A percentile compares a stretch with the other conserved stretches of the same genome.
These are phyloP conservation scores for Penicillium turbatum DNA, from an alignment of 495 filamentous ascomycete genomes.

Conservation along the genomic window DNA sequence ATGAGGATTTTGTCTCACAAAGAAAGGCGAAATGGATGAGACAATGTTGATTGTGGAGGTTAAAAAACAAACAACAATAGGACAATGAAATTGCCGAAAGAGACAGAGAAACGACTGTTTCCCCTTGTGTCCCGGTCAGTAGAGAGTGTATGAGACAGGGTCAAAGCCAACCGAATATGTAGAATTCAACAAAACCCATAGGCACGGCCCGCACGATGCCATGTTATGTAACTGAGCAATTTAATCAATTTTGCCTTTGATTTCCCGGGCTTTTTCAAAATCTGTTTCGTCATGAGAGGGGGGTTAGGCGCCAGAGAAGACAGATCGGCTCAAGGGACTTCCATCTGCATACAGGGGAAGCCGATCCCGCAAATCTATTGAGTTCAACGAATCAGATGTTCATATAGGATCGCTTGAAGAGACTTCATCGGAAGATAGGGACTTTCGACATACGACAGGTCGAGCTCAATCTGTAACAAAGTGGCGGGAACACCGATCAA, in stretches of 20 bases:
- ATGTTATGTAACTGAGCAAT: not conserved
- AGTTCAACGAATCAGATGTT: not conserved
- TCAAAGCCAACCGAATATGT: slow-evolving; percentile 12
- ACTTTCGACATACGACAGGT: slow-evolving; percentile 21
- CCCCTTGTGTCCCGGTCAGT: slow-evolving; percentile 13
- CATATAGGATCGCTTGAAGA: not conserved
- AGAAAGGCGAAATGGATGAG: slow-evolving; percentile 19
- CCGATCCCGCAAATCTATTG: slow-evolving; percentile 1
- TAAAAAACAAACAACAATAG: slow-evolving; percentile 14
- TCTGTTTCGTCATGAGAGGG: not conserved
- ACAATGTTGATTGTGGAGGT: slow-evolving; percentile 2
- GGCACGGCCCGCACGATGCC: slow-evolving; percentile 2
- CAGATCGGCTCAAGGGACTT: not conserved
- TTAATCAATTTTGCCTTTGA: not conserved
- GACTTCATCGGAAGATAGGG: not conserved
- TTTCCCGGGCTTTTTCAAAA: not conserved
- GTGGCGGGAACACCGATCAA: slow-evolving; percentile 6
- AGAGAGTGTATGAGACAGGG: slow-evolving; percentile 19
- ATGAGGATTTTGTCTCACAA: slow-evolving; percentile 19
- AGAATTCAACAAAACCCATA: slow-evolving; percentile 12
- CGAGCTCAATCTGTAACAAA: not conserved
- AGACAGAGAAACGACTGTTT: slow-evolving; percentile 6
- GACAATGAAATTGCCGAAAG: slow-evolving; percentile 3
- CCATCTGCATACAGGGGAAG: not conserved
- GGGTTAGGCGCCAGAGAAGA: not conserved